These are phyloP conservation scores for Sporothrix humicola DNA, from an alignment of 2,329 filamentous ascomycete species.

Conservation along the genomic window DNA sequence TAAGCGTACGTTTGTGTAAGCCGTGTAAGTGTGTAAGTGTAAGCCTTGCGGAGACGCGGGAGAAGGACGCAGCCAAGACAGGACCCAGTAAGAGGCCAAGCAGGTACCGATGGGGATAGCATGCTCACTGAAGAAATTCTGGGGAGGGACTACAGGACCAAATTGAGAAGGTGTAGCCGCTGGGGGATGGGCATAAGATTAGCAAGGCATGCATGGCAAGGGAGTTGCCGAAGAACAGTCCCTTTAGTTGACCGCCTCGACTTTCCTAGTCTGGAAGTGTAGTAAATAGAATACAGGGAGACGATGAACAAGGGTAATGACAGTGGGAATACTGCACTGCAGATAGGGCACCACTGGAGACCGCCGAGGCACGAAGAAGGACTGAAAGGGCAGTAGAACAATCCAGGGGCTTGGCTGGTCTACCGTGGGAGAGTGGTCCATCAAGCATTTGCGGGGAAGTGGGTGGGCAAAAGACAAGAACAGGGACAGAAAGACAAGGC, in stretches of 20 bases:
- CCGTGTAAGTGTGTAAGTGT: background rate
- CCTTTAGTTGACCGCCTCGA: background rate
- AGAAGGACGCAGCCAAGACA: background rate
- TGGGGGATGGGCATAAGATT: background rate
- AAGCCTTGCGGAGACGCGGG: constrained; percentile 7
- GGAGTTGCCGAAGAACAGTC: background rate
- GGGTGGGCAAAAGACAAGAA: background rate
- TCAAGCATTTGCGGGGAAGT: background rate
- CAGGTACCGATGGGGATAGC: background rate
- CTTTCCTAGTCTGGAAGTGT: background rate
- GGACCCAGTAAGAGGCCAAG: background rate
- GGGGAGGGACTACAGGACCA: background rate
- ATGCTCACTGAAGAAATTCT: background rate
- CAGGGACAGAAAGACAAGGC: background rate
- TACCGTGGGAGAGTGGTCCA: no score
- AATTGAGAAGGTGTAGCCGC: background rate
- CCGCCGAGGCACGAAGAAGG: background rate
- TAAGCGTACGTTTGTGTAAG: background rate
- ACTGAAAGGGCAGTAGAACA: no score
- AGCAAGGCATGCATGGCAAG: background rate
- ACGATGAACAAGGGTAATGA: background rate
- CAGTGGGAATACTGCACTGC: background rate
- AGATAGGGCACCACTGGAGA: background rate
- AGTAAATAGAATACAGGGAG: no score
- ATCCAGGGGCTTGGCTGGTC: no score